Evolutionary conservation across 208 protist species (phyloP), one percentile per base, ranked within the genome.

Genomic region (Trypanosomatidae sp.): DNA sequence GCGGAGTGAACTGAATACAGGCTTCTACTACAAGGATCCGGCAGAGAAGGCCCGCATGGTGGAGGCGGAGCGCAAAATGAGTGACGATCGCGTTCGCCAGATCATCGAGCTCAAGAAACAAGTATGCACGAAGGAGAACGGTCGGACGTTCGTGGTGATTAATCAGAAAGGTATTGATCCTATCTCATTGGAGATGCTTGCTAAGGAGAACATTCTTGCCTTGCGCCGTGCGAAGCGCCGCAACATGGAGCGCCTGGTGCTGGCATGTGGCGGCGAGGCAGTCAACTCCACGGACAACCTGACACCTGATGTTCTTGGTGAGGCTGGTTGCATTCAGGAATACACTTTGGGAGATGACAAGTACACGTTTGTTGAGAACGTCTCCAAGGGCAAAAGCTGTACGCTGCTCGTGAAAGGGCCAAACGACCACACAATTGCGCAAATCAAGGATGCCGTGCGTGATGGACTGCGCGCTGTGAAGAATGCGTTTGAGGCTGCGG

Each of bases 81-180:
- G 96, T 8, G 99, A 99, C 77, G 97, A 99, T 64, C 88, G 94
- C 53, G 98, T 99, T 15, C 78, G 90, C 30, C 89, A 99, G 68
- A 99, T 99, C 74, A 99, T 99, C 79, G 99, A 95, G n/a, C 90
- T 99, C 9, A 99, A 99, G 94, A 87, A 95, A 28, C 74, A 93
- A 80, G 96, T 99, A 15, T 99, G 97, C 85, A 92, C 94, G 47
- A 95, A 96, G 77, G 94, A 95, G 25, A 95, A 96, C 71, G 91
- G 97, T 50, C 96, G 98, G 62, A 81, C 85, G 13, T 99, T 99
- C 85, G 95, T 99, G 30, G 91, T 99, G 46, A 99, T 99, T 75
- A 99, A 99, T 85, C 99, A 99, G 87, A 99, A 99, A 86, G 99
- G 99, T 71, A 99, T 99, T 81, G 99, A 99, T 90, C 99, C 98